A percentile compares a stretch with the other conserved stretches of the same genome.
These are phyloP conservation scores for Pythium aphanidermatum DNA, from an alignment of 352 stramenopile genomes.

Conservation along the genomic window DNA sequence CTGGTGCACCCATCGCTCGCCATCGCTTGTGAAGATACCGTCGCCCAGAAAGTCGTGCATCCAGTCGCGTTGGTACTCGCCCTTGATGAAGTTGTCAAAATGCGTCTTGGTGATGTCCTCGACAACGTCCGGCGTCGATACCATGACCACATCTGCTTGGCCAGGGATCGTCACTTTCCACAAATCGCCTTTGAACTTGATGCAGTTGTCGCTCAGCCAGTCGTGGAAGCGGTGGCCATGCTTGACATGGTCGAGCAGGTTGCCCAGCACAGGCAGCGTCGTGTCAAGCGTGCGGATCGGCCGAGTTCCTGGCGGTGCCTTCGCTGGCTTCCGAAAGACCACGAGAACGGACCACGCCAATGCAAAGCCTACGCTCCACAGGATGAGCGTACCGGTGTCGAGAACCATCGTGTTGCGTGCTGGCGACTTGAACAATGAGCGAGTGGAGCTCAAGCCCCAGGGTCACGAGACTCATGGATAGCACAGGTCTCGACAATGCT, in stretches of 20 bases:
- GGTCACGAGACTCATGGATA: no score
- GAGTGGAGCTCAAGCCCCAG: no score
- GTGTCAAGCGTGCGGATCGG: not conserved
- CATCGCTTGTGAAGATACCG: conserved; percentile 17
- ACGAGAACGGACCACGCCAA: not conserved
- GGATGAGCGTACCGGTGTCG: no score
- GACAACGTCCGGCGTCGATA: conserved; percentile 13
- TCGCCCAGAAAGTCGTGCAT: conserved; percentile 17
- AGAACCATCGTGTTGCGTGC: no score
- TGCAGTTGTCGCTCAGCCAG: conserved; percentile 21
- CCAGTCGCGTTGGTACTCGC: conserved; percentile 7
- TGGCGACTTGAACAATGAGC: no score
- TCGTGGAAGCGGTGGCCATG: conserved; percentile 33
- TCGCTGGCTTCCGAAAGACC: not conserved
- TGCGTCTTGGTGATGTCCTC: conserved; percentile 29
- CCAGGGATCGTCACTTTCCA: conserved; percentile 19
- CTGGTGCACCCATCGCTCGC: conserved; percentile 22
- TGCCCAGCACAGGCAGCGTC: conserved; percentile 37
- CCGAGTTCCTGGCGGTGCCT: not conserved
- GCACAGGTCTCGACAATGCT: no score
- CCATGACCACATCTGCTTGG: conserved; percentile 10
- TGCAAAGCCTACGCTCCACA: no score
- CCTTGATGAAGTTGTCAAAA: conserved; percentile 24
- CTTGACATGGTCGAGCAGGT: conserved; percentile 25
- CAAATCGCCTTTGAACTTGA: conserved; percentile 12